These are phyloP conservation scores for Xylaria sp. DNA, from an alignment of 2,329 filamentous ascomycete species.

Conservation along the genomic window DNA sequence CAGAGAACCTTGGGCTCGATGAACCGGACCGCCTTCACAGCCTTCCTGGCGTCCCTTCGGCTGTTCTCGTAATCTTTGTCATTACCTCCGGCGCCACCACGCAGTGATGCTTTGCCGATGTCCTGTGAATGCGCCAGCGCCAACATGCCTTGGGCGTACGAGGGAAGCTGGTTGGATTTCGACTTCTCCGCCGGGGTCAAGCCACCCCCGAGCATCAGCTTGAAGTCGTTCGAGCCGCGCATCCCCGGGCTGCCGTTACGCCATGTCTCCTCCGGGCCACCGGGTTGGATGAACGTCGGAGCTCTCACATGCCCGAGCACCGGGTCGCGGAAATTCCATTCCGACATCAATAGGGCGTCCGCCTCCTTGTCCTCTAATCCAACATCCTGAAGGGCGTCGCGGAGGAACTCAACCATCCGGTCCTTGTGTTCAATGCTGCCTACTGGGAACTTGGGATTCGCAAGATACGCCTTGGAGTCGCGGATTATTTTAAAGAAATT, in stretches of 20 bases:
- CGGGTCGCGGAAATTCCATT: constrained; percentile 12
- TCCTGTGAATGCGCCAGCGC: constrained; percentile 3
- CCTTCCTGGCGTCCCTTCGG: too few relatives aligned
- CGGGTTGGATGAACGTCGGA: constrained; percentile 11
- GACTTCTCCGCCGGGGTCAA: constrained; percentile 5
- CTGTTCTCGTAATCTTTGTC: not conserved
- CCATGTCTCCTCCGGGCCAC: not conserved
- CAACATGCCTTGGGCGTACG: not conserved
- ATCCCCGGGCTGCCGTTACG: not conserved
- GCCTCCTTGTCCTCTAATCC: not conserved
- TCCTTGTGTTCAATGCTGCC: not conserved
- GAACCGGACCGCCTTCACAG: not conserved
- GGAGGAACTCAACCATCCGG: not conserved
- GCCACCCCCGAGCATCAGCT: constrained; percentile 21
- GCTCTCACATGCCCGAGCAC: fast-evolving
- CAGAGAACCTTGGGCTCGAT: constrained; percentile 14
- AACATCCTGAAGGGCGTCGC: not conserved
- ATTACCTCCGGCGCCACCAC: too few relatives aligned
- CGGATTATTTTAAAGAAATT: constrained; percentile 16
- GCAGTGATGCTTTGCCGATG: not conserved
- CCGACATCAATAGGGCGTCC: not conserved
- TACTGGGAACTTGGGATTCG: not conserved
- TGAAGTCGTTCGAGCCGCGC: constrained; percentile 20
- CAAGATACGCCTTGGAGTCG: constrained; percentile 17
- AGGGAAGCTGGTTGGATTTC: not conserved